Evolutionary conservation across 768 basidiomycete genomes (phyloP).

Genomic region (Cantharellus anzutake): DNA sequence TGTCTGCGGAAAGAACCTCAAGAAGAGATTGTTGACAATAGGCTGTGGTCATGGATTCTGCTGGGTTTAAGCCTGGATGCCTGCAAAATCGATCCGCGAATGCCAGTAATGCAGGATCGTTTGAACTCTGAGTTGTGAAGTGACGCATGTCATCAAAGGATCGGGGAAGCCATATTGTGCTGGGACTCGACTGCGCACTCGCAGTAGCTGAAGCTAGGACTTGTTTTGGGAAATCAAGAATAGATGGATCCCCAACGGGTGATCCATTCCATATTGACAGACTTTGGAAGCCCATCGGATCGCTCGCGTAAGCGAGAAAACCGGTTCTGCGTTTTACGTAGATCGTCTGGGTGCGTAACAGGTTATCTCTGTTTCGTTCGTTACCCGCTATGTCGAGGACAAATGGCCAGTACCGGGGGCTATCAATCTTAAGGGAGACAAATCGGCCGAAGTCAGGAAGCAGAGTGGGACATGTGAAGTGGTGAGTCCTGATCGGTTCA

Average conservation of each 20-base stretch:
- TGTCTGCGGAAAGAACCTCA: conserved; percentile 85
- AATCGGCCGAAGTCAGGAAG: conserved; percentile 77
- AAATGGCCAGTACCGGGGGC: conserved; percentile 91
- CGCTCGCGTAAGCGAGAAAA: conserved; percentile 83
- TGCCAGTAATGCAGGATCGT: conserved; percentile 57
- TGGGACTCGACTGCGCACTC: conserved; percentile 40
- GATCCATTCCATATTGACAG: conserved; percentile 78
- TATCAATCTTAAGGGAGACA: conserved; percentile 70
- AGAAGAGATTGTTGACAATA: conserved; percentile 62
- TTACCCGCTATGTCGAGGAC: conserved; percentile 57
- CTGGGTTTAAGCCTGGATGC: conserved; percentile 26
- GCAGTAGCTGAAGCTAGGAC: conserved; percentile 32
- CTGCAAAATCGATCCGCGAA: conserved; percentile 67
- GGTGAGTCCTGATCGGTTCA: conserved; percentile 37
- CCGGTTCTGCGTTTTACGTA: conserved; percentile 86
- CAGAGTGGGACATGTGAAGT: conserved; percentile 80
- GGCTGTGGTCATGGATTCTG: conserved; percentile 36
- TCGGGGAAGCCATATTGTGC: background rate
- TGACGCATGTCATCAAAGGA: conserved; percentile 39
- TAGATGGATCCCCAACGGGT: conserved; percentile 66
- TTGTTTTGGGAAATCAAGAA: conserved; percentile 55
- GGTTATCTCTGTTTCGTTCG: conserved; percentile 42
- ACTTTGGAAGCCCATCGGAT: conserved; percentile 83
- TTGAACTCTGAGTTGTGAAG: conserved; percentile 76
- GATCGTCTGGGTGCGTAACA: conserved; percentile 63